Base-by-base conservation (phyloP, 129 eudicot genomes). In the Apium graveolens region DNA sequence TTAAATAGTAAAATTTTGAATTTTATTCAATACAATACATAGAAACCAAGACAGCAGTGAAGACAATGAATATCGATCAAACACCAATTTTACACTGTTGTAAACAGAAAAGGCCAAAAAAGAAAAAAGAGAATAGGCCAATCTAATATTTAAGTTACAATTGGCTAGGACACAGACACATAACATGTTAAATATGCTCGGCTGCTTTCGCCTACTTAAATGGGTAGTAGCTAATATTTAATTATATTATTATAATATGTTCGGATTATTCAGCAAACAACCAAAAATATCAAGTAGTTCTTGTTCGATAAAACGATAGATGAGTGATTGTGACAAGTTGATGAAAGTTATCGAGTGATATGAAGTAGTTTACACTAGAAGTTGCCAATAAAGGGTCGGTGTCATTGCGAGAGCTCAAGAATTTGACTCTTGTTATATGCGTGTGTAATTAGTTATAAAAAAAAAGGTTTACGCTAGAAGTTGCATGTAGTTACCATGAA, bases 401-500 rank as follows among this genome's bases (percentile, higher is more conserved):
- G n/a, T n/a, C n/a, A n/a, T n/a, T n/a, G n/a, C n/a, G n/a, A n/a
- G n/a, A n/a, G n/a, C n/a, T n/a, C n/a, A n/a, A n/a, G n/a, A n/a
- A n/a, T n/a, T n/a, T n/a, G n/a, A n/a, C n/a, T n/a, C n/a, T n/a
- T n/a, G n/a, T n/a, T n/a, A n/a, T n/a, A n/a, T n/a, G n/a, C n/a
- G n/a, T n/a, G n/a, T n/a, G n/a, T n/a, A n/a, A n/a, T n/a, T n/a
- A n/a, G n/a, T n/a, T n/a, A n/a, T n/a, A n/a, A n/a, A n/a, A n/a
- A n/a, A n/a, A n/a, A n/a, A 5, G 9, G 8, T 14, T 7, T n/a
- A 9, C 63, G 6, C 65, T 55, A 55, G 65, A 55, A 8, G 4
- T 60, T 60, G 27, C 27, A 39, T 27, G 29, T 71, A 71, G n/a
- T 44, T 83, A 89, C 93, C 93, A 83, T 89, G 88, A 89, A 89